These are phyloP conservation scores for Phalaenopsis aphrodite DNA, from an alignment of 106 monocot genomes.

Conservation along the genomic window DNA sequence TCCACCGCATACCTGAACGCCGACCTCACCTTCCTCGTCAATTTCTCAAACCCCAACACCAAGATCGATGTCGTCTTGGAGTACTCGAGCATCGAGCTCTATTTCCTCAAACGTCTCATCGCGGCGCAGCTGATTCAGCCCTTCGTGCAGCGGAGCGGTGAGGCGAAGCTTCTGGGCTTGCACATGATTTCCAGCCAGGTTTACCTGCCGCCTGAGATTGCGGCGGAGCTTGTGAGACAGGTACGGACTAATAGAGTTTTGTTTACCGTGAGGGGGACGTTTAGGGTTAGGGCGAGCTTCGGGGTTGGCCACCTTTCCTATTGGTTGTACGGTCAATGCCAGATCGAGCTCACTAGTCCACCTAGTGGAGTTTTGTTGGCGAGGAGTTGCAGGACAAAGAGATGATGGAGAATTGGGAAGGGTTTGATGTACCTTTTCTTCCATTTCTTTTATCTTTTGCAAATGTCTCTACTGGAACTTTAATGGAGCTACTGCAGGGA, in stretches of 20 bases:
- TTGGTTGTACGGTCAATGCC: conserved; percentile 63
- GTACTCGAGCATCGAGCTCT: conserved; percentile 59
- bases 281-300: conserved; percentile 54
- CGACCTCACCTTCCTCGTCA: conserved; percentile 75
- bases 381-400: conserved; percentile 64
- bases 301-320: conserved; percentile 50
- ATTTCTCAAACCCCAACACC: conserved; percentile 87
- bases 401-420: conserved; percentile 11
- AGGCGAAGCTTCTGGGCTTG: conserved; percentile 42
- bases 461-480: background rate
- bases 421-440: background rate
- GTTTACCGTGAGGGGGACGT: conserved; percentile 50
- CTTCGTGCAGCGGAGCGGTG: conserved; percentile 43
- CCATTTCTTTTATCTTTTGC: background rate
- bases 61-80: conserved; percentile 50
- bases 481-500: background rate
- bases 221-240: conserved; percentile 37
- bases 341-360: conserved; percentile 59
- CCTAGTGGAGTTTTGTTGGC: conserved; percentile 75
- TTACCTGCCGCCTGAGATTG: conserved; percentile 34
- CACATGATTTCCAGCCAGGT: conserved; percentile 90
- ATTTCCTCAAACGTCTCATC: conserved; percentile 50
- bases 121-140: conserved; percentile 50
- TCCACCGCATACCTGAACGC: conserved; percentile 53
- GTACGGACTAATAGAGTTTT: conserved; percentile 44